phyloP scores from a whole-genome alignment of 2,329 filamentous ascomycete genomes.

The Pseudocercospora fuligena region DNA sequence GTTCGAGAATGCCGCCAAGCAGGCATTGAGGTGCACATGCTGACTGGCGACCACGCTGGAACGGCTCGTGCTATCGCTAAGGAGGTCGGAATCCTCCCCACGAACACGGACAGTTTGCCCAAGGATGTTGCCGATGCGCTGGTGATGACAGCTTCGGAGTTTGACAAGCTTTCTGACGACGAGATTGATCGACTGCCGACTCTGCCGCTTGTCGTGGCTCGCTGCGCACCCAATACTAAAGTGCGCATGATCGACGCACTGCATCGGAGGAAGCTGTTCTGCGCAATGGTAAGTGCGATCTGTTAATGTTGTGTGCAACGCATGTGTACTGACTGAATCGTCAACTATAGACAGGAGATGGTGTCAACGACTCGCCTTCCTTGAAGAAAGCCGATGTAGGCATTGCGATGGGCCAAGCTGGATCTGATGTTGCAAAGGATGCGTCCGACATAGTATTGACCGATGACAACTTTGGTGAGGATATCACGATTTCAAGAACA shows the following conservation, averaged over 20 bases:
- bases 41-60: slow-evolving; percentile 80
- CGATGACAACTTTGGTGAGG: slow-evolving; percentile 75
- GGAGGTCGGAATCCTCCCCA: slow-evolving; percentile 76
- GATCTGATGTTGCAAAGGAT: slow-evolving; percentile 83
- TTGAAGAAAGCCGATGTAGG: slow-evolving; percentile 81
- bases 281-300: slow-evolving; percentile 73
- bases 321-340: slow-evolving; percentile 28
- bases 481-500: not conserved
- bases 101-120: slow-evolving; percentile 68
- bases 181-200: slow-evolving; percentile 76
- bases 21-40: slow-evolving; percentile 80
- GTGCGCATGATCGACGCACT: slow-evolving; percentile 89
- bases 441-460: slow-evolving; percentile 83
- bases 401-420: slow-evolving; percentile 87
- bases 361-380: slow-evolving; percentile 84
- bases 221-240: slow-evolving; percentile 84
- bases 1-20: slow-evolving; percentile 72
- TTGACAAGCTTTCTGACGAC: slow-evolving; percentile 69
- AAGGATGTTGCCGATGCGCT: slow-evolving; percentile 66
- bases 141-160: slow-evolving; percentile 68
- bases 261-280: slow-evolving; percentile 75
- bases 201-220: slow-evolving; percentile 78
- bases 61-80: slow-evolving; percentile 80
- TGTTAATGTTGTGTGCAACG: too few species aligned
- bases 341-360: slow-evolving; percentile 68